These are phyloP conservation scores for Steccherinum ochraceum DNA, from an alignment of 768 basidiomycete genomes.

Conservation along the genomic window DNA sequence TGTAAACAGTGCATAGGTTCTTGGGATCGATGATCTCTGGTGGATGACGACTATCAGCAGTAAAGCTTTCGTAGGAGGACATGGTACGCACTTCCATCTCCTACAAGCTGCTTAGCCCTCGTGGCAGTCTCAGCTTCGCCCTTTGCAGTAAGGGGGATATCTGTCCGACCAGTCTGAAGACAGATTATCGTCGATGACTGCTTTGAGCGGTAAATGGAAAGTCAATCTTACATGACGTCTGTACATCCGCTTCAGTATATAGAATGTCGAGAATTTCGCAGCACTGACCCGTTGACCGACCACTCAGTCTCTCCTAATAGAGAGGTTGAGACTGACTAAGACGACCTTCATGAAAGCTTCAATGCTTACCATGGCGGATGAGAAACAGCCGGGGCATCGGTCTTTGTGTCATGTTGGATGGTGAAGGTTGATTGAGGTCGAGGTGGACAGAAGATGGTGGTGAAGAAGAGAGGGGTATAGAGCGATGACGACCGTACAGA, in stretches of 20 bases:
- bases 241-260: too few species aligned
- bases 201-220: too few species aligned
- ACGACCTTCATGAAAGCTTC: too few species aligned
- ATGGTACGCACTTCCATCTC: constrained; percentile 60
- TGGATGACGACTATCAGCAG: background rate
- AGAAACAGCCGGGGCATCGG: constrained; percentile 47
- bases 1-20: constrained; percentile 65
- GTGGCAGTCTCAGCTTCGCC: constrained; percentile 68
- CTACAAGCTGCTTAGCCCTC: constrained; percentile 63
- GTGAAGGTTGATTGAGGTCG: too few species aligned
- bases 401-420: constrained; percentile 3
- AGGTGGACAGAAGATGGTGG: background rate
- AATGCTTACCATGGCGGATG: constrained; percentile 44
- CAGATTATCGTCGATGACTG: too few species aligned
- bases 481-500: too few species aligned
- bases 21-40: constrained; percentile 73
- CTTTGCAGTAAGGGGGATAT: constrained; percentile 78
- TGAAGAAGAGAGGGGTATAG: too few species aligned
- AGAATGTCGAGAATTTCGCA: background rate
- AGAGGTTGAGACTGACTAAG: too few species aligned
- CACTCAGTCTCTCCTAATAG: constrained; percentile 95
- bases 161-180: constrained; percentile 73
- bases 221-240: constrained; percentile 56
- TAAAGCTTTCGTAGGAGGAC: constrained; percentile 1
- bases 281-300: constrained; percentile 73